Conservation (phyloP, 768 basidiomycete species). For the Nidularia pulvinata region DNA sequence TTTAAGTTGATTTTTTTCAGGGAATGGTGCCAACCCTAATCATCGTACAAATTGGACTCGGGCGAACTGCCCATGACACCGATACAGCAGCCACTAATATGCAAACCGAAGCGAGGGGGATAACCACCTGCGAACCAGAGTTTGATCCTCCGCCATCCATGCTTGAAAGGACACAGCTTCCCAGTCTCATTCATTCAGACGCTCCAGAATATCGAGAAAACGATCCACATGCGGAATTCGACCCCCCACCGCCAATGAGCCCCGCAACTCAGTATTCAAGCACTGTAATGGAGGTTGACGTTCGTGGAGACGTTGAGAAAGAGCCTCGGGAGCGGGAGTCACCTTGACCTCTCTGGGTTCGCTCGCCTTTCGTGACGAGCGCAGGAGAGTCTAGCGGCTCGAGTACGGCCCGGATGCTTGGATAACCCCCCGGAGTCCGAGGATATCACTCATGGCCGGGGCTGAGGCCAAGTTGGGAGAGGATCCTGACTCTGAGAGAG, state of each 20-base stretch:
- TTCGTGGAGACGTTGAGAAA: background rate
- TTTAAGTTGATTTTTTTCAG: slow-evolving; percentile 4
- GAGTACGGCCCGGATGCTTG: too few species aligned
- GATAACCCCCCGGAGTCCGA: too few species aligned
- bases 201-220: background rate
- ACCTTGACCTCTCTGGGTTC: too few species aligned
- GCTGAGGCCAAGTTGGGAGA: too few species aligned
- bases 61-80: slow-evolving; percentile 14
- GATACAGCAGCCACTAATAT: slow-evolving; percentile 16
- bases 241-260: background rate
- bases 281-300: background rate
- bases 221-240: background rate
- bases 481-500: too few species aligned
- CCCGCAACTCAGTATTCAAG: background rate
- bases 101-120: slow-evolving; percentile 13
- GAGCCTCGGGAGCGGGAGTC: too few species aligned
- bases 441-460: too few species aligned
- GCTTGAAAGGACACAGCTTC: background rate
- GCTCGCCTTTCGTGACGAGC: too few species aligned
- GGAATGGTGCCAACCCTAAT: slow-evolving; percentile 27
- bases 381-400: too few species aligned
- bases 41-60: slow-evolving; percentile 25
- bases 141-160: slow-evolving; percentile 11
- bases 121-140: slow-evolving; percentile 9
- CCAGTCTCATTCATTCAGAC: background rate